These are phyloP conservation scores for Solanum dulcamara DNA, from an alignment of 257 asterid genomes.

Conservation along the genomic window DNA sequence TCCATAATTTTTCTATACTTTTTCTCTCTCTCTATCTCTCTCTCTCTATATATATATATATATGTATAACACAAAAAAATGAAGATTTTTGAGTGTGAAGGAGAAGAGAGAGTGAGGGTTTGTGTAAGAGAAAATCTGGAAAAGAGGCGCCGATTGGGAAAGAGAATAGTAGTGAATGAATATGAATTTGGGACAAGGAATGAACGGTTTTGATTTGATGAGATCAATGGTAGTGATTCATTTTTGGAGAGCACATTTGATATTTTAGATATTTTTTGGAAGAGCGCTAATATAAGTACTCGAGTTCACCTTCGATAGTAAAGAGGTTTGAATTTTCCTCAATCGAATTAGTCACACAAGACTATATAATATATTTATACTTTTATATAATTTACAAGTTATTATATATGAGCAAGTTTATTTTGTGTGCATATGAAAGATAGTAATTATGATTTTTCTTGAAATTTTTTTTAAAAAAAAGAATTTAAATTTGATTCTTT, in stretches of 20 bases:
- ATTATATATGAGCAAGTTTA: too few species aligned
- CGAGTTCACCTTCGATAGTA: too few species aligned
- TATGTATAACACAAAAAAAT: background rate
- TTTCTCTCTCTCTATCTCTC: background rate
- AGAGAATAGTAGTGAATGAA: background rate
- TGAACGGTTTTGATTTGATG: background rate
- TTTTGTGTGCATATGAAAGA: too few species aligned
- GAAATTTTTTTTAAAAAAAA: too few species aligned
- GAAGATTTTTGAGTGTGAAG: background rate
- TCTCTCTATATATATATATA: background rate
- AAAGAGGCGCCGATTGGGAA: background rate
- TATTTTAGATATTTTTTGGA: background rate
- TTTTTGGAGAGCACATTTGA: background rate
- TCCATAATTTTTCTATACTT: slow-evolving; percentile 24
- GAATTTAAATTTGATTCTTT: too few species aligned
- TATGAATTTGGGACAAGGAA: background rate
- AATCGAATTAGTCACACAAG: too few species aligned
- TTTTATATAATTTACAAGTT: too few species aligned
- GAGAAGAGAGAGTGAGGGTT: background rate
- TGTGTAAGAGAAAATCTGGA: background rate
- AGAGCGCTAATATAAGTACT: too few species aligned
- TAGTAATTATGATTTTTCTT: too few species aligned
- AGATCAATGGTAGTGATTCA: background rate
- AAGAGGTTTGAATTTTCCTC: too few species aligned
- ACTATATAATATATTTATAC: too few species aligned